Percentiles rank a stretch among this genome's conserved stretches.
phyloP scores from a whole-genome alignment of 225 moss, liverwort and hornwort species.

The Antitrichia curtipendula region DNA sequence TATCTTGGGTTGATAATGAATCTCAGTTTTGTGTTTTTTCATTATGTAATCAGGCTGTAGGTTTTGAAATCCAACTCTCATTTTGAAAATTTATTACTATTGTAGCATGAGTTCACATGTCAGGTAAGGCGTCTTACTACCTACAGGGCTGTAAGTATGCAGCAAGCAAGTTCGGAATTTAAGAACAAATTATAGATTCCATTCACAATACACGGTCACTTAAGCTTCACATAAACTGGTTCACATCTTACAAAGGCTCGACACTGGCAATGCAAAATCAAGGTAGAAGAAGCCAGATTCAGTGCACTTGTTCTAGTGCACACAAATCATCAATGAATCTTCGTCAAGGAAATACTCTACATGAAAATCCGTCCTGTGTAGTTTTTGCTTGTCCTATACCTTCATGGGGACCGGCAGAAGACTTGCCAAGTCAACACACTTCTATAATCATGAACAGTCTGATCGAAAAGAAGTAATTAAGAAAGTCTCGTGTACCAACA shows the following conservation, averaged over 20 bases:
- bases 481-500: neutral
- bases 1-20: neutral
- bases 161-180: too few species aligned
- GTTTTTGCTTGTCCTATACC: neutral
- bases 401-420: neutral
- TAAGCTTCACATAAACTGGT: neutral
- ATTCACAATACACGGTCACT: neutral
- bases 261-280: neutral
- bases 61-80: neutral
- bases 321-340: neutral
- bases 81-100: too few species aligned
- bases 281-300: neutral
- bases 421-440: neutral
- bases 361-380: neutral
- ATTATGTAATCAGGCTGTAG: neutral
- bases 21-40: too few species aligned
- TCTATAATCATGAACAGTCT: neutral
- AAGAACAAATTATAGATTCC: neutral
- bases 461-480: neutral
- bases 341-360: neutral
- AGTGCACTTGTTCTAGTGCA: neutral
- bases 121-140: neutral
- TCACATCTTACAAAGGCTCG: neutral
- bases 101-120: too few species aligned
- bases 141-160: too few species aligned